phyloP scores from a whole-genome alignment of 257 asterid species.

The Salvia hispanica region DNA sequence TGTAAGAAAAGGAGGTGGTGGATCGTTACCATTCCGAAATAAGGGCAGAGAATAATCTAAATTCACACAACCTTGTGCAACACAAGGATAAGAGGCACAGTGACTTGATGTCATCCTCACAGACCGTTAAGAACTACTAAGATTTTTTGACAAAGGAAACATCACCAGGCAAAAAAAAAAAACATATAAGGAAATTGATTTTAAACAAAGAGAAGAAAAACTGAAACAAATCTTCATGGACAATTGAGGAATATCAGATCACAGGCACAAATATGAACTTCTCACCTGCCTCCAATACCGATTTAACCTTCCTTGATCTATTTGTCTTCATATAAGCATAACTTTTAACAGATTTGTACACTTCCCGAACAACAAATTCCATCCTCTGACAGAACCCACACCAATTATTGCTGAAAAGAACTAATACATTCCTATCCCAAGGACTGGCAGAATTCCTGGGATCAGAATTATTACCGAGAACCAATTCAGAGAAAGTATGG shows the following conservation, averaged over 20 bases:
- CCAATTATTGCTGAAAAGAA: slow-evolving; percentile 85
- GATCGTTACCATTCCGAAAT: no score
- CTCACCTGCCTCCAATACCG: slow-evolving; percentile 49
- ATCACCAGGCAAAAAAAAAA: neutral
- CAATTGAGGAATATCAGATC: slow-evolving; percentile 5
- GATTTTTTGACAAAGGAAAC: neutral
- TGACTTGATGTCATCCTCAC: no score
- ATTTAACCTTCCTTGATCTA: slow-evolving; percentile 51
- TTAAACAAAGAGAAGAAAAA: neutral
- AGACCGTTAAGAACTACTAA: neutral
- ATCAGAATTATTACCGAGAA: slow-evolving; percentile 58
- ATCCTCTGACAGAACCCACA: slow-evolving; percentile 97
- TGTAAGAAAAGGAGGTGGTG: no score
- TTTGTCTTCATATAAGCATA: slow-evolving; percentile 47
- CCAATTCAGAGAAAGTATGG: slow-evolving; percentile 67
- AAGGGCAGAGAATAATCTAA: no score
- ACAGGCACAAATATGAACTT: slow-evolving; percentile 33
- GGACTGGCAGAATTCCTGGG: slow-evolving; percentile 43
- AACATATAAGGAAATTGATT: neutral
- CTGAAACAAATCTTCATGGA: neutral
- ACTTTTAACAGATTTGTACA: slow-evolving; percentile 63
- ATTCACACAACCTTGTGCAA: no score
- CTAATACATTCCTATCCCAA: slow-evolving; percentile 63
- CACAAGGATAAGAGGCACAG: no score
- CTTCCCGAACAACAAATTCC: slow-evolving; percentile 96